Conservation (phyloP, 2,329 filamentous ascomycete genomes). For the Apiospora kogelbergensis region DNA sequence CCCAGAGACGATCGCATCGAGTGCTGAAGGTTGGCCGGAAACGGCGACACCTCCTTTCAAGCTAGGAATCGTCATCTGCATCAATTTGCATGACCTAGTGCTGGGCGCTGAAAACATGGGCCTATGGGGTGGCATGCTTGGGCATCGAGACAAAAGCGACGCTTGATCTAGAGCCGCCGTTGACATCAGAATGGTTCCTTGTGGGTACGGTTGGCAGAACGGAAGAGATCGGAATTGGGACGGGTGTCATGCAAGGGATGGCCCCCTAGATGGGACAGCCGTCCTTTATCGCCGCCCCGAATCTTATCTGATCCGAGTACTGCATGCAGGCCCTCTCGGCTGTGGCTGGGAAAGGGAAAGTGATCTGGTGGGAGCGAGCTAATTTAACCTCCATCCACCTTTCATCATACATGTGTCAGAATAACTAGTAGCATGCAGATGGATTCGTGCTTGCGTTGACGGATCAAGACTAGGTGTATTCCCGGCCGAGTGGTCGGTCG, state of each 20-base stretch:
- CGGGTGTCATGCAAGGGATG: neutral
- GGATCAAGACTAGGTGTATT: neutral
- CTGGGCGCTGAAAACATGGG: neutral
- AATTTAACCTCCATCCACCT: neutral
- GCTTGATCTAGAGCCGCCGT: neutral
- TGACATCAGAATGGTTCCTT: neutral
- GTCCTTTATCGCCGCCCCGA: neutral
- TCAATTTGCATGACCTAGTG: neutral
- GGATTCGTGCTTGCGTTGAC: neutral
- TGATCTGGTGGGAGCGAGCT: neutral
- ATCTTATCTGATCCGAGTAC: neutral
- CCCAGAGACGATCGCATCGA: neutral
- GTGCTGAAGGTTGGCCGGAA: neutral
- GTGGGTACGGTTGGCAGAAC: neutral
- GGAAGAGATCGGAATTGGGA: neutral
- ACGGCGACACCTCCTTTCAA: neutral
- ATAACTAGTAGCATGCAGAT: neutral
- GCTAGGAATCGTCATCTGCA: neutral
- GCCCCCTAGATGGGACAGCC: neutral
- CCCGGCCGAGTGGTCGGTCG: neutral
- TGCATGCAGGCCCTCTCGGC: neutral
- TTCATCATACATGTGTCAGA: slow-evolving; percentile 1
- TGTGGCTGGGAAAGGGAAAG: neutral
- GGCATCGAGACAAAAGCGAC: neutral
- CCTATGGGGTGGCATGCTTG: neutral